A percentile compares a stretch with the other conserved stretches of the same genome.
Conservation (phyloP, 306 rosid species). For the Fragaria iinumae region DNA sequence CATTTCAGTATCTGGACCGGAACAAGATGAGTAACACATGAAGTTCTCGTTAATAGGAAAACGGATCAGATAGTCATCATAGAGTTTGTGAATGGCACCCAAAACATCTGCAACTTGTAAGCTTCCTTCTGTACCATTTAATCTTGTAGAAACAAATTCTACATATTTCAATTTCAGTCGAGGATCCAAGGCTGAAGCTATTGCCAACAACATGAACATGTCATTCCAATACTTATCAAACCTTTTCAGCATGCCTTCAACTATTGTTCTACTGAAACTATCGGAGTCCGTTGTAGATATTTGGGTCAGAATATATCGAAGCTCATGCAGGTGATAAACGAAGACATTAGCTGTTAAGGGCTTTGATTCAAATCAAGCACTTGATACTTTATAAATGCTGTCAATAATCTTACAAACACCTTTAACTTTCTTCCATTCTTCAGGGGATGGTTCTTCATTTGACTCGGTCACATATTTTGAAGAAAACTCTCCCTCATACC, state of each 20-base stretch:
- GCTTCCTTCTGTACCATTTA: neutral
- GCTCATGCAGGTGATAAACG: slow-evolving; percentile 9
- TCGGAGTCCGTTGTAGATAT: neutral
- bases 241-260: slow-evolving; percentile 5
- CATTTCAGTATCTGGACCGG: neutral
- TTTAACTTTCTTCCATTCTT: slow-evolving; percentile 13
- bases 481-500: slow-evolving; percentile 15
- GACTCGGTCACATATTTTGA: neutral
- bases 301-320: neutral
- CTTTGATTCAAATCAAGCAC: slow-evolving; percentile 9
- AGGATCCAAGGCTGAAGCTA: slow-evolving; percentile 25
- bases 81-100: slow-evolving; percentile 1
- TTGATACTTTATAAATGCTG: slow-evolving; percentile 13
- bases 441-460: slow-evolving; percentile 1
- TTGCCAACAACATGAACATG: slow-evolving; percentile 25
- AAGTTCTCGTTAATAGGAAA: neutral
- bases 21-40: neutral
- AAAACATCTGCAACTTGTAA: slow-evolving; percentile 3
- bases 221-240: slow-evolving; percentile 18
- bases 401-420: slow-evolving; percentile 13
- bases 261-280: slow-evolving; percentile 10
- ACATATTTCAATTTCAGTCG: slow-evolving; percentile 13
- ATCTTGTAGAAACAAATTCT: slow-evolving; percentile 6
- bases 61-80: slow-evolving; percentile 12
- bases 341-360: slow-evolving; percentile 13